Conservation (phyloP, 345 rosid species). For the Citrus maxima region DNA sequence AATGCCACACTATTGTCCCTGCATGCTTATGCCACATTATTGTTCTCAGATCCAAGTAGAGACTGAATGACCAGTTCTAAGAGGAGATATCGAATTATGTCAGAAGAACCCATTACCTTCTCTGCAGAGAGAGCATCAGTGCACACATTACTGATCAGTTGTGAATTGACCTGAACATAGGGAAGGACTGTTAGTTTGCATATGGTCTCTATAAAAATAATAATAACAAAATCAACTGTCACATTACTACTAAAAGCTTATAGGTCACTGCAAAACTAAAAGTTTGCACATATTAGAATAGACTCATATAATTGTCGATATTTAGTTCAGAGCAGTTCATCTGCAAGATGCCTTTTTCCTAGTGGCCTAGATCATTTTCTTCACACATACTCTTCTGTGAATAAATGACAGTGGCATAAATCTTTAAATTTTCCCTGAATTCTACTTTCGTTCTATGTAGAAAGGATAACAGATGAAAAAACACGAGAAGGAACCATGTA, state of each 20-base stretch:
- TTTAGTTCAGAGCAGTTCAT: not conserved
- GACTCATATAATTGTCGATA: not conserved
- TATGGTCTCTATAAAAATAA: not conserved
- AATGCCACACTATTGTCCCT: not conserved
- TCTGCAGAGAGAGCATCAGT: constrained; percentile 98
- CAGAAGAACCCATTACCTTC: constrained; percentile 51
- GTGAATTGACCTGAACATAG: constrained; percentile 78
- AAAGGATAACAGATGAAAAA: not conserved
- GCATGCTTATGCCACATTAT: not conserved
- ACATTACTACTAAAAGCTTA: not conserved
- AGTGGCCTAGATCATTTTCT: not conserved
- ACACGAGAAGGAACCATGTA: not conserved
- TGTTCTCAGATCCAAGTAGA: not conserved
- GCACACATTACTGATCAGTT: constrained; percentile 96
- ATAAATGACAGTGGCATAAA: not conserved
- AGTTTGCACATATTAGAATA: not conserved
- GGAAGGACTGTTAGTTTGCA: not conserved
- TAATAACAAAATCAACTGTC: not conserved
- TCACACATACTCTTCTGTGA: not conserved
- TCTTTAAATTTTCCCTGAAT: not conserved
- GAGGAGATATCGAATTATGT: not conserved
- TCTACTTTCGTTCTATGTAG: not conserved
- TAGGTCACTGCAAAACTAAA: not conserved
- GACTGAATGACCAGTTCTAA: not conserved
- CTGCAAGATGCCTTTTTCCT: not conserved